phyloP scores from a whole-genome alignment of 768 basidiomycete species.

The Phylloporus sp. region DNA sequence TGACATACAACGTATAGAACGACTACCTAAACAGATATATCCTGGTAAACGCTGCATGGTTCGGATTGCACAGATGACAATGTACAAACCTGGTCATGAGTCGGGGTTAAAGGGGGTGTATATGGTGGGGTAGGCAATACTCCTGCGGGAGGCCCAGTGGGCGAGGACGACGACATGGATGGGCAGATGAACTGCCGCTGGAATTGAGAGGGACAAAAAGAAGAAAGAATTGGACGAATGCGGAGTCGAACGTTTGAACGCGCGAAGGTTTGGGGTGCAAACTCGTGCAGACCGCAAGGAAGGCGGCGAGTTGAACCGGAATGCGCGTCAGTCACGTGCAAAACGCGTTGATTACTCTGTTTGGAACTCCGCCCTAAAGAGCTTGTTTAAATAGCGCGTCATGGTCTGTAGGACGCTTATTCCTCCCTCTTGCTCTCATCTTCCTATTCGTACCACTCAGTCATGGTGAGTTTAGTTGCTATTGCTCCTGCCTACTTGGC shows the following conservation, averaged over 20 bases:
- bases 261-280: conserved; percentile 19
- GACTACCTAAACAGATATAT: conserved; percentile 48
- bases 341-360: conserved; percentile 30
- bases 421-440: conserved; percentile 16
- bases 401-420: not conserved
- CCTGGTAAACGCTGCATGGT: conserved; percentile 21
- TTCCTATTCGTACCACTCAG: conserved; percentile 13
- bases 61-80: conserved; percentile 13
- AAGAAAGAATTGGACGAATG: conserved; percentile 14
- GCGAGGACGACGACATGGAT: conserved; percentile 29
- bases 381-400: conserved; percentile 33
- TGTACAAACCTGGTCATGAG: conserved; percentile 64
- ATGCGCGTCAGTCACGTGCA: conserved; percentile 33
- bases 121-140: conserved; percentile 30
- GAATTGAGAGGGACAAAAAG: conserved; percentile 4
- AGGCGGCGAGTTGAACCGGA: not conserved
- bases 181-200: conserved; percentile 29
- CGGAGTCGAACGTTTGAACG: conserved; percentile 13
- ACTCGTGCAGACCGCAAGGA: conserved; percentile 33
- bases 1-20: conserved; percentile 70
- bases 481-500: not conserved
- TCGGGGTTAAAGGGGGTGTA: conserved; percentile 51
- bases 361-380: conserved; percentile 31
- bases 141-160: conserved; percentile 34
- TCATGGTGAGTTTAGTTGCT: conserved; percentile 31